Conservation (phyloP, 176 grass and related monocot genomes). For the Avena sativa region DNA sequence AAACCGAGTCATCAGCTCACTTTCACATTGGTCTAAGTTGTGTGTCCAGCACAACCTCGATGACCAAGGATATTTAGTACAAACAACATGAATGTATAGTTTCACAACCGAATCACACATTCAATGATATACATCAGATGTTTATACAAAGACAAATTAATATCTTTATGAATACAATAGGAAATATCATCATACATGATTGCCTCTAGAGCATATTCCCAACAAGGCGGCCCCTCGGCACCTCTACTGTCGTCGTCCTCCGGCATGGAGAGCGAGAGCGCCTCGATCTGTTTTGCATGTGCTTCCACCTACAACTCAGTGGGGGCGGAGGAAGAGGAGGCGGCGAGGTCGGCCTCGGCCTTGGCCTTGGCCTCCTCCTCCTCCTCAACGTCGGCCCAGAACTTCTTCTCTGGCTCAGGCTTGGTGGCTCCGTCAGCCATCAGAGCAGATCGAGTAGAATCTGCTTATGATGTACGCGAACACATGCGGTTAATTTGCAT, state of each 20-base stretch:
- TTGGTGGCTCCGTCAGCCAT: constrained; percentile 58
- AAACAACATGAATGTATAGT: too few species aligned
- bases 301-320: constrained; percentile 31
- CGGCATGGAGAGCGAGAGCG: constrained; percentile 60
- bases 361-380: constrained; percentile 76
- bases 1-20: too few species aligned
- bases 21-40: too few species aligned
- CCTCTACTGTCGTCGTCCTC: constrained; percentile 38
- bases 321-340: constrained; percentile 23
- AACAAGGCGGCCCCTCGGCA: constrained; percentile 30
- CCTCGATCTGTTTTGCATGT: constrained; percentile 78
- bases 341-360: background rate
- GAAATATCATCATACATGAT: too few species aligned
- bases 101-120: too few species aligned
- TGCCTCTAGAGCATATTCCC: too few species aligned
- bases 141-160: too few species aligned
- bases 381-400: constrained; percentile 75
- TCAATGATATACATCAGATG: too few species aligned
- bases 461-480: constrained; percentile 31
- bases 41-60: too few species aligned
- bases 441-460: constrained; percentile 38
- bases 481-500: background rate
- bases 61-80: too few species aligned
- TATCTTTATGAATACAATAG: too few species aligned
- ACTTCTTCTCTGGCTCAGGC: constrained; percentile 69